Percentiles rank a stretch among this genome's conserved stretches.
These are phyloP conservation scores for Microcyclospora pomicola DNA, from an alignment of 2,329 filamentous ascomycete genomes.

Conservation along the genomic window DNA sequence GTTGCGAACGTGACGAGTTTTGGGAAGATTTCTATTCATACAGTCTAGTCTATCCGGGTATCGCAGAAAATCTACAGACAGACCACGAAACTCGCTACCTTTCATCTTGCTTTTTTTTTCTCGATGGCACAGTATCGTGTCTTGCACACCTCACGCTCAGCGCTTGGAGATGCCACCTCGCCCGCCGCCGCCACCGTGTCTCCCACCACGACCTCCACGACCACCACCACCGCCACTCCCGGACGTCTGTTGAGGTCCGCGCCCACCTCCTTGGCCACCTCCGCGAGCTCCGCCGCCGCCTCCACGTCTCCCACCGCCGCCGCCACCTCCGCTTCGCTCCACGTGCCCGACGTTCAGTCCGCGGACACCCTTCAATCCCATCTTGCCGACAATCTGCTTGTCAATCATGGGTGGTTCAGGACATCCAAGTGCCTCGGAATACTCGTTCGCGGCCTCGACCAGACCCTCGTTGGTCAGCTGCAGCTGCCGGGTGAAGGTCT, in stretches of 20 bases:
- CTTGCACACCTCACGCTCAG: not conserved
- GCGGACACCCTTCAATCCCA: constrained; percentile 33
- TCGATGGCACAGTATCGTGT: no score
- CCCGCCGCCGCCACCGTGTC: not conserved
- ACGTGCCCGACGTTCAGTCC: constrained; percentile 24
- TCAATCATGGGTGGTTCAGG: constrained; percentile 33
- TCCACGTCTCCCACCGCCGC: constrained; percentile 3
- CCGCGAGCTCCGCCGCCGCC: constrained; percentile 4
- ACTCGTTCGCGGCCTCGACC: constrained; percentile 31
- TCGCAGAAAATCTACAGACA: no score
- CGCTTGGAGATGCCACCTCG: not conserved
- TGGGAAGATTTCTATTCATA: no score
- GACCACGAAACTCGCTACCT: no score
- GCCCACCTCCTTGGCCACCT: constrained; percentile 5
- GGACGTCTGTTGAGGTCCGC: not conserved
- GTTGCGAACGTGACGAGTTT: no score
- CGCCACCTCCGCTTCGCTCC: constrained; percentile 1
- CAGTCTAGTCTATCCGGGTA: no score
- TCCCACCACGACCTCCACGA: not conserved
- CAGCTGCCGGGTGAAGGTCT: constrained; percentile 31
- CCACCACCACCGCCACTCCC: not conserved
- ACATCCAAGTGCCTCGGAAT: constrained; percentile 30
- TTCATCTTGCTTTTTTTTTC: no score
- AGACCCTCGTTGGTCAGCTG: constrained; percentile 26
- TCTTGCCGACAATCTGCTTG: constrained; percentile 32